Base-by-base conservation (phyloP, 805 yeast genomes). In the Candida stauntonica region DNA sequence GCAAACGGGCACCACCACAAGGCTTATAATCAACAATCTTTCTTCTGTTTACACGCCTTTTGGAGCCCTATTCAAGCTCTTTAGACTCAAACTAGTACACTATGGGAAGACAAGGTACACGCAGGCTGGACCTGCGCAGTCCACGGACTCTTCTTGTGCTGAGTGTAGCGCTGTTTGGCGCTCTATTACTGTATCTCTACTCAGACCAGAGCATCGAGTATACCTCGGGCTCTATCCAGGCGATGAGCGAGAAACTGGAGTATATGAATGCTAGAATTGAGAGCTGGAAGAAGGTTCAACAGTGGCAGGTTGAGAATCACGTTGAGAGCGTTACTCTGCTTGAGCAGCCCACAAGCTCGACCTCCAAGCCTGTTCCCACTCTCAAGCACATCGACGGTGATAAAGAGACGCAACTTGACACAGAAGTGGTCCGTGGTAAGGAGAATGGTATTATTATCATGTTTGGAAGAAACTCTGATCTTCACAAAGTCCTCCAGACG, bases 401-500 rank as follows among this genome's bases (percentile, higher is more conserved):
- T 7, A 13, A 26, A 26, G 15, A 7, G 15, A 7, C 11, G 6
- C n/a, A 9, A n/a, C 6, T 11, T 6, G 28, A 26, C 14, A 7
- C 11, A 27, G 13, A 16, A 14, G 30, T 62, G n/a, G n/a, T n/a
- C 63, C 42, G 15, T 14, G 20, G 32, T 1, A 37, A 37, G 39
- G 75, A 66, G 48, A 78, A 71, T 42, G 89, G 84, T 8, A 76
- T 83, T 0, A 68, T 85, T 47, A 68, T 82, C 45, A 75, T 85
- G 17, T 66, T 84, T 34, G 86, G 86, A 20, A 70, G 85, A 47
- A 83, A 82, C 56, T 47, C 60, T 4, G 93, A 85, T 35, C 60
- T 83, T 5, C 70, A 64, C 51, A 66, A 63, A 6, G 62, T 82
- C 39, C 56, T 78, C 4, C 70, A 70, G 33, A 72, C 91, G 4